A percentile compares a stretch with the other conserved stretches of the same genome.
Conservation (phyloP, 2,329 filamentous ascomycete species). For the Fonsecaea nubica region DNA sequence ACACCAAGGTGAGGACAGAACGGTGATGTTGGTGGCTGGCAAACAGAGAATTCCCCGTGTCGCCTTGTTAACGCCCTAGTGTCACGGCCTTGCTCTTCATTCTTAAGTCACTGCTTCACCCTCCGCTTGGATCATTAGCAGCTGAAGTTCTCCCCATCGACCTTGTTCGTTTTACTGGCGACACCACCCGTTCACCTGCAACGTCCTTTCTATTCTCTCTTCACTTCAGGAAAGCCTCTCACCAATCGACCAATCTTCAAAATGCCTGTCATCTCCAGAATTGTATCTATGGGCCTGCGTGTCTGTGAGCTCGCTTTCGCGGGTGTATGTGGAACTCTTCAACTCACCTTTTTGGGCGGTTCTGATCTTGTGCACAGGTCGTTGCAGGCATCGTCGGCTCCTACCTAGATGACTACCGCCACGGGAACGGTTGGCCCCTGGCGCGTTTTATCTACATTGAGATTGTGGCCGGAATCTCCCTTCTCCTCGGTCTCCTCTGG, state of each 20-base stretch:
- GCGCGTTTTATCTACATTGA: constrained; percentile 77
- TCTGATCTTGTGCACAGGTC: constrained; percentile 44
- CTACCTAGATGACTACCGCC: constrained; percentile 62
- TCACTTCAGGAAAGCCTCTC: background rate
- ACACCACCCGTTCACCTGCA: background rate
- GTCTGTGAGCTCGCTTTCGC: constrained; percentile 71
- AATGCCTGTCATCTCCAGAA: constrained; percentile 53
- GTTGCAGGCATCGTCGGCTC: constrained; percentile 73
- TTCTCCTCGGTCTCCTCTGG: constrained; percentile 73
- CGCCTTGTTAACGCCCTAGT: constrained; percentile 2
- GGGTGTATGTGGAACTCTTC: constrained; percentile 57
- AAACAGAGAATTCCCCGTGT: constrained; percentile 6
- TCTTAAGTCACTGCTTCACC: background rate
- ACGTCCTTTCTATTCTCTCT: constrained; percentile 4
- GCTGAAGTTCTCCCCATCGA: background rate
- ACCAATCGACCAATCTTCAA: constrained; percentile 15
- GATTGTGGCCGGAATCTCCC: constrained; percentile 70
- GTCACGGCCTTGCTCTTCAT: background rate
- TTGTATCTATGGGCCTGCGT: constrained; percentile 65
- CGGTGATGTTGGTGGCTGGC: constrained; percentile 14
- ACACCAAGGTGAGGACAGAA: background rate
- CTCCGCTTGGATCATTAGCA: background rate
- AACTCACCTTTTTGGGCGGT: constrained; percentile 17
- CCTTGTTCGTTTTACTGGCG: background rate
- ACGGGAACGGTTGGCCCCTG: constrained; percentile 54